Evolutionary conservation across 306 rosid genomes (phyloP).

Genomic region (Pterocarpus santalinus): DNA sequence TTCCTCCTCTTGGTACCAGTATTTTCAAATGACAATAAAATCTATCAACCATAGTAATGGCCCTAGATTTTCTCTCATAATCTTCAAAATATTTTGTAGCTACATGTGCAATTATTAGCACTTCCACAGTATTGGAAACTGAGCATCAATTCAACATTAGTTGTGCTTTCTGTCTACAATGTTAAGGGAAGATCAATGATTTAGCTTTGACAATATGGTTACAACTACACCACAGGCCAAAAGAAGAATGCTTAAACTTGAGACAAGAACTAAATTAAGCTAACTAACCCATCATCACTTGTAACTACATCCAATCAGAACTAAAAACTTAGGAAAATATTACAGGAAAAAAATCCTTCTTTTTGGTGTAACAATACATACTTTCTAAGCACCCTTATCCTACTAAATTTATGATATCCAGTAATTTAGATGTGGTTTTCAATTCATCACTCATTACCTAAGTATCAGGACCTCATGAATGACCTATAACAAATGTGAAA

Average conservation of each 20-base stretch:
- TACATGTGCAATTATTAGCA: slow-evolving; percentile 1
- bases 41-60: slow-evolving; percentile 1
- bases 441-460: too few species aligned
- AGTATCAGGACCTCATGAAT: too few species aligned
- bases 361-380: too few species aligned
- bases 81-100: neutral
- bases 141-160: neutral
- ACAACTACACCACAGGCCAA: slow-evolving; percentile 17
- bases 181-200: neutral
- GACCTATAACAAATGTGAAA: too few species aligned
- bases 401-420: too few species aligned
- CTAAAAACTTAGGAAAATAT: too few species aligned
- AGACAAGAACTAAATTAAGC: neutral
- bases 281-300: too few species aligned
- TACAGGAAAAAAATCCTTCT: too few species aligned
- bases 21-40: neutral
- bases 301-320: too few species aligned
- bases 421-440: too few species aligned
- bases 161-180: neutral
- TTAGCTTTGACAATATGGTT: neutral
- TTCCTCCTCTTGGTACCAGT: neutral
- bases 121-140: slow-evolving; percentile 9
- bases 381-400: too few species aligned
- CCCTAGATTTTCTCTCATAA: neutral
- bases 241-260: slow-evolving; percentile 17